Conservation (phyloP, 2,329 filamentous ascomycete species). For the Teratosphaeria viscida region DNA sequence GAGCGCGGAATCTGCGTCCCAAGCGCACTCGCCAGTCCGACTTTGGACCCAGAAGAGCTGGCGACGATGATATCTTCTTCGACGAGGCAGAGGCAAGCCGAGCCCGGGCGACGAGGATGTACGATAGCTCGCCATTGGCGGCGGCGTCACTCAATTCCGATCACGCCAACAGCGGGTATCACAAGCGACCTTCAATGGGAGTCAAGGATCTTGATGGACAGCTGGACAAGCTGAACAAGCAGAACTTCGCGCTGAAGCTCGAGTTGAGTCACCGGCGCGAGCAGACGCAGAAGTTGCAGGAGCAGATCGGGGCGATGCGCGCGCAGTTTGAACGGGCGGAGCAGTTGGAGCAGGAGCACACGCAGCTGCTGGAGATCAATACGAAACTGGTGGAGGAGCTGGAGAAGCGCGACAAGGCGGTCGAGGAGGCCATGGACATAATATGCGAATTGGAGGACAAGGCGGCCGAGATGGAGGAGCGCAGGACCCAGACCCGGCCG, state of each 20-base stretch:
- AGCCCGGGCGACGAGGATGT: conserved; percentile 9
- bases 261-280: conserved; percentile 61
- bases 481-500: conserved; percentile 19
- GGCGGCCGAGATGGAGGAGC: conserved; percentile 17
- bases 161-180: conserved; percentile 10
- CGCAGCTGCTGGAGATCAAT: conserved; percentile 48
- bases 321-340: conserved; percentile 35
- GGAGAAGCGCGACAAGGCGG: conserved; percentile 58
- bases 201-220: conserved; percentile 60
- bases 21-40: conserved; percentile 26
- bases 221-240: conserved; percentile 58
- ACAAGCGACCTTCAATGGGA: conserved; percentile 35
- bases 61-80: conserved; percentile 28
- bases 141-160: conserved; percentile 9
- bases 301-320: conserved; percentile 46
- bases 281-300: conserved; percentile 50
- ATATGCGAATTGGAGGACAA: conserved; percentile 54
- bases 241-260: conserved; percentile 68
- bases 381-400: conserved; percentile 49
- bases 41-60: conserved; percentile 18
- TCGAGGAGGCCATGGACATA: conserved; percentile 60
- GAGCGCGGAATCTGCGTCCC: conserved; percentile 19
- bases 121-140: conserved; percentile 20
- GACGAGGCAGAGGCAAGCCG: conserved; percentile 20
- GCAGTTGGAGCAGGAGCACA: conserved; percentile 28